These are phyloP conservation scores for Pseudonitzschia delicatissima DNA, from an alignment of 108 stramenopile genomes.

Conservation along the genomic window DNA sequence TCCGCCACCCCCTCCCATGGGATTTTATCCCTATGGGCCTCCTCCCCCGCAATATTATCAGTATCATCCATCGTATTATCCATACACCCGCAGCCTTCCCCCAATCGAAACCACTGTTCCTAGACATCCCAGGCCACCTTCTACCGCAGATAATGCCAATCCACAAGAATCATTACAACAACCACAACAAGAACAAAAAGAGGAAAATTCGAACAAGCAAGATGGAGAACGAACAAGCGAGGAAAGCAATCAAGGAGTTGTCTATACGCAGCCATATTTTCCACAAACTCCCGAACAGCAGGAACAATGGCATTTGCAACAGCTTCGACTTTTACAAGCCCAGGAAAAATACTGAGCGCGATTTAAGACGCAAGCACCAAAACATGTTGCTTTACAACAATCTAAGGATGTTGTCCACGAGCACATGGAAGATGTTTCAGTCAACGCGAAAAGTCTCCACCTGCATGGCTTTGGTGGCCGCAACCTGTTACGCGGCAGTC, in stretches of 20 bases:
- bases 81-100: background rate
- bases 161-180: background rate
- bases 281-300: background rate
- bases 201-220: background rate
- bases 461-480: background rate
- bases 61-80: constrained; percentile 15
- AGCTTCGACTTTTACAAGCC: background rate
- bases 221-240: constrained; percentile 9
- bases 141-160: constrained; percentile 10
- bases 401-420: background rate
- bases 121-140: constrained; percentile 7
- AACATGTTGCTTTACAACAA: background rate
- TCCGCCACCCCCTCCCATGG: background rate
- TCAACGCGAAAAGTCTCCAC: constrained; percentile 20
- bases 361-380: background rate
- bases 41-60: constrained; percentile 18
- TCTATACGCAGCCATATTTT: background rate
- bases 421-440: background rate
- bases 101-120: background rate
- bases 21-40: too few relatives aligned
- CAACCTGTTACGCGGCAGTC: constrained; percentile 67
- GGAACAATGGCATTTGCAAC: background rate
- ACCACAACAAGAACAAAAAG: constrained; percentile 21
- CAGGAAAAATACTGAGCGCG: constrained; percentile 2
- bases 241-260: constrained; percentile 5